These are phyloP conservation scores for Cydonia oblonga DNA, from an alignment of 331 rosid species.

Conservation along the genomic window DNA sequence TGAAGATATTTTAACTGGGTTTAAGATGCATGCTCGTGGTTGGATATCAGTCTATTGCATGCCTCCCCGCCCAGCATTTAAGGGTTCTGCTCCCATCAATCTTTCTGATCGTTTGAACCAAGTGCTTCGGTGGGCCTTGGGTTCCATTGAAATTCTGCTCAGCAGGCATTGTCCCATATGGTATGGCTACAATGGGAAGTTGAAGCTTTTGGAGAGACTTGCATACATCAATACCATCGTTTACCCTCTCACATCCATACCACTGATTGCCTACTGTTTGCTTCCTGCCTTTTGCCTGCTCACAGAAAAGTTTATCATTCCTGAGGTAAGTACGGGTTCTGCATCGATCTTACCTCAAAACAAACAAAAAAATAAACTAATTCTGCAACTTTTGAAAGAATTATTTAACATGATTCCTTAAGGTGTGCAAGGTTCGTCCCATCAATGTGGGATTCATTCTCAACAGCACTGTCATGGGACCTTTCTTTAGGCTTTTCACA, in stretches of 20 bases:
- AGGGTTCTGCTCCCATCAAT: slow-evolving; percentile 99
- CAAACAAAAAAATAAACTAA: not conserved
- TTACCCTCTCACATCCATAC: slow-evolving; percentile 90
- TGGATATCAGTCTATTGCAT: slow-evolving; percentile 96
- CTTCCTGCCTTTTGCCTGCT: slow-evolving; percentile 98
- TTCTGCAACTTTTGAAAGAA: not conserved
- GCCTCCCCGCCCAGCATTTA: slow-evolving; percentile 98
- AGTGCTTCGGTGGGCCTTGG: slow-evolving; percentile 99
- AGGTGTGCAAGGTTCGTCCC: no score
- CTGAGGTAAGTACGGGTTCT: slow-evolving; percentile 50
- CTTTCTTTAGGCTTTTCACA: not conserved
- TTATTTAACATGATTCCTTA: not conserved
- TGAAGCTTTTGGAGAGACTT: slow-evolving; percentile 65
- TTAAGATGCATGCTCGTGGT: slow-evolving; percentile 99
- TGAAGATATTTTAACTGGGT: slow-evolving; percentile 98
- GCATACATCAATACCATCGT: slow-evolving; percentile 95
- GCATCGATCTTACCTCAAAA: not conserved
- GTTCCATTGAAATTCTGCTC: slow-evolving; percentile 91
- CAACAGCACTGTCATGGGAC: no score
- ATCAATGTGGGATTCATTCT: no score
- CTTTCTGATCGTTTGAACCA: slow-evolving; percentile 98
- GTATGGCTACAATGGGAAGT: slow-evolving; percentile 90
- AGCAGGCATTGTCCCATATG: slow-evolving; percentile 99
- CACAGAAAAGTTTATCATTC: slow-evolving; percentile 88
- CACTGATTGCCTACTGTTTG: slow-evolving; percentile 72